Evolutionary conservation across 495 filamentous ascomycete genomes (phyloP), one percentile per base, ranked within the genome.

Genomic region (Tuber umbilicatum): DNA sequence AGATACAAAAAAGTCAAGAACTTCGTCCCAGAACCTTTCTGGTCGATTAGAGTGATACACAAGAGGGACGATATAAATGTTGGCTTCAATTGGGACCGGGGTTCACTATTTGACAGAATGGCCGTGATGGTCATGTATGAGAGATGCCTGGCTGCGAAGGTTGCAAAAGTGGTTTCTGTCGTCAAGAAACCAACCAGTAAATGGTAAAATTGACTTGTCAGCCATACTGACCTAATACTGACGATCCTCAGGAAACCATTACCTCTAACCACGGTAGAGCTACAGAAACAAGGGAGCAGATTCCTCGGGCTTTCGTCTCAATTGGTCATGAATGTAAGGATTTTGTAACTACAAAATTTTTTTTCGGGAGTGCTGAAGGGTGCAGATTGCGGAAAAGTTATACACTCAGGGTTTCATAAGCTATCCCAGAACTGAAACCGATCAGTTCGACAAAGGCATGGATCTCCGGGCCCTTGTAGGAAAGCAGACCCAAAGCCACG

Each of bases 401-500:
- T 99, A 99, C 84, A 93, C 91, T 37, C 93, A 93, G 81, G 95
- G 95, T 0, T 98, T 92, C 85, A 97, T 98, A 84, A 96, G 92
- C 84, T 99, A 99, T 82, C 95, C 95, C 9, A 89, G 95, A 77
- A 99, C 95, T 5, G 95, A 99, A 84, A 99, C 95, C 0, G 96
- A 99, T 83, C 91, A 95, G 40, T 99, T 99, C 82, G 94, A 97
- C 81, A 88, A 89, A 79, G 94, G 86, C 23, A 98, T 98, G 83
- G 90, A 98, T 83, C 86, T 99, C 12, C 89, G 87, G 69, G 89
- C 87, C 31, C 84, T 99, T 17, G 86, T 97, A 5, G 88, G 92
- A 75, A 98, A 96, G 82, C 95, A 99, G 82, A 89, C 88, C 2
- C 90, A 87, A 68, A 91, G 93, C 75, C 83, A 84, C 39, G 82